Base-by-base conservation (phyloP, 441 rosid species). In the Theobroma grandiflorum region DNA sequence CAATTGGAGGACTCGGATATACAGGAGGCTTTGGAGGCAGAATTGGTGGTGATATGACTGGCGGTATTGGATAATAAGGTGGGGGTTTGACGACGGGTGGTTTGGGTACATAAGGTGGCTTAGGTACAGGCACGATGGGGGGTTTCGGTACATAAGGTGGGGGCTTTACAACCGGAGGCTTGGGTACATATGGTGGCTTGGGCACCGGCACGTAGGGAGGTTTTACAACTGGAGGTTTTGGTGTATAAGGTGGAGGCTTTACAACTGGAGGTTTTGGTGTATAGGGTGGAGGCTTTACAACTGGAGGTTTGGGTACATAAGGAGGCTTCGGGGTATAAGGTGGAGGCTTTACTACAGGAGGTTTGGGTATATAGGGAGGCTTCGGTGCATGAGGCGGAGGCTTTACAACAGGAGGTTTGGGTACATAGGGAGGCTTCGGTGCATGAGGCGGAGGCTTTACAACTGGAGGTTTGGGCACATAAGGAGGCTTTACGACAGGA, bases 271-370 rank as follows among this genome's bases (percentile, higher is more conserved):
- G 76, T 3, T 26, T 70, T 3, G 4, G 76, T 12, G 1, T 2
- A 42, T 69, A 14, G 8, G 72, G 31, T 31, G 90, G 90, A 47
- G 94, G 89, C 72, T 67, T 66, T 9, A 42, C 72, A 4, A 55
- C 40, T 6, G 78, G 78, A 4, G 78, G 70, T 1, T 55, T 73
- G 20, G 1, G 70, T 2, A 5, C 9, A 12, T 61, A 12, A 2
- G 81, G 84, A 38, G 84, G 84, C 16, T 72, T 72, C 0, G 62
- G 79, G 14, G 12, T 57, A 52, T 31, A 26, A 1, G 79, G 85
- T 2, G 73, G 37, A 0, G 78, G 84, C 63, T 38, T 59, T 22
- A 72, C 58, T 12, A 53, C 7, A 0, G 81, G 75, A 0, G 80
- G 81, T 2, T 78, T 59, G 8, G 69, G 81, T n/a, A 15, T 11